phyloP scores from a whole-genome alignment of 2,329 filamentous ascomycete species.

The Epichloe amarillans region DNA sequence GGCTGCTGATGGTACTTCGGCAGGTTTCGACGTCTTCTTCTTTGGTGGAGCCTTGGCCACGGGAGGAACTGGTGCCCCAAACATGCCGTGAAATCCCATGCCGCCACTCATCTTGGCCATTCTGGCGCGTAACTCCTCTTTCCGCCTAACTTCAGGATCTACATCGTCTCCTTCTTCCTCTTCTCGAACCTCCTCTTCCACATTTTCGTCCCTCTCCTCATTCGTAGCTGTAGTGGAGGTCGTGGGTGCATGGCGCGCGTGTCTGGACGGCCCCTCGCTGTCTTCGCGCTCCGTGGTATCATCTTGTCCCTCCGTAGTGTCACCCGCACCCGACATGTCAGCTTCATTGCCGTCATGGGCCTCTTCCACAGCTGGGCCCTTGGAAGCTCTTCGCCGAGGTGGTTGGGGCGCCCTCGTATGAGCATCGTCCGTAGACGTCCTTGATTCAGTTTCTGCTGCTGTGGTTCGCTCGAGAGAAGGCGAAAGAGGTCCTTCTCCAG shows the following conservation, averaged over 20 bases:
- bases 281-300: slow-evolving; percentile 61
- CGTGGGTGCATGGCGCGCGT: slow-evolving; percentile 22
- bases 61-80: slow-evolving; percentile 58
- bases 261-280: slow-evolving; percentile 44
- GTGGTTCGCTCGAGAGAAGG: slow-evolving; percentile 30
- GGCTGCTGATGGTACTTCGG: slow-evolving; percentile 18
- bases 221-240: slow-evolving; percentile 29
- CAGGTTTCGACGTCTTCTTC: slow-evolving; percentile 36
- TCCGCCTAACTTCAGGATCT: slow-evolving; percentile 74
- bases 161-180: slow-evolving; percentile 76
- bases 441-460: slow-evolving; percentile 32
- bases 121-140: slow-evolving; percentile 77
- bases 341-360: slow-evolving; percentile 50
- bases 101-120: slow-evolving; percentile 99
- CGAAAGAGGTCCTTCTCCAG: slow-evolving; percentile 17
- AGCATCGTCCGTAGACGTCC: slow-evolving; percentile 36
- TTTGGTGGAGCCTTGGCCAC: slow-evolving; percentile 32
- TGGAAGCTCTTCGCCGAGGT: slow-evolving; percentile 40
- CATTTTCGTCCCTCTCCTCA: slow-evolving; percentile 42
- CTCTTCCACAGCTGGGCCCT: slow-evolving; percentile 27
- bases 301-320: slow-evolving; percentile 48
- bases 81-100: slow-evolving; percentile 94
- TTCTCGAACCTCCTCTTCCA: slow-evolving; percentile 45
- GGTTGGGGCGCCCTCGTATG: slow-evolving; percentile 25
- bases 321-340: slow-evolving; percentile 50